Conservation (phyloP, 1,284 basidiomycete species). For the Crepidotus sp. region DNA sequence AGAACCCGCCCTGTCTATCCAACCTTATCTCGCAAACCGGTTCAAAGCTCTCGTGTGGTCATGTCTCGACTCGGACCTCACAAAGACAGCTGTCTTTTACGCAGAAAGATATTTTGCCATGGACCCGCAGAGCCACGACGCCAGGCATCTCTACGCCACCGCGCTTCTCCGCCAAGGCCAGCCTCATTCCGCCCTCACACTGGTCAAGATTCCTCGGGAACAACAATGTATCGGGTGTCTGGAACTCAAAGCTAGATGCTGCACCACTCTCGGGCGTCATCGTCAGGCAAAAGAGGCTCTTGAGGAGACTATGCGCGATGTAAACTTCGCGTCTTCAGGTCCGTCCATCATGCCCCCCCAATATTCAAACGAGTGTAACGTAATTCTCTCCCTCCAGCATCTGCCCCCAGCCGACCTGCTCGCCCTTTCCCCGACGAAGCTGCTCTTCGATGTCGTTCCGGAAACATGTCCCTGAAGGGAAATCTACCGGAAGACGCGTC, state of each 20-base stretch:
- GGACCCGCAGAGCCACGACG: constrained; percentile 65
- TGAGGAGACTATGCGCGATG: constrained; percentile 48
- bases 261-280: constrained; percentile 60
- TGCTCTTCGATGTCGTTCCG: constrained; percentile 59
- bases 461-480: constrained; percentile 62
- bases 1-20: constrained; percentile 10
- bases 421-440: constrained; percentile 57
- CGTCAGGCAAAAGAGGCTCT: constrained; percentile 64
- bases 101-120: constrained; percentile 70
- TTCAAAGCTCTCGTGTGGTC: constrained; percentile 65
- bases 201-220: constrained; percentile 54
- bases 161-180: constrained; percentile 67
- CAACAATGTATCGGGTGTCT: constrained; percentile 66
- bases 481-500: constrained; percentile 68
- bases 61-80: constrained; percentile 68
- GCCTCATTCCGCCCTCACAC: constrained; percentile 66
- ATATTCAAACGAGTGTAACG: constrained; percentile 12
- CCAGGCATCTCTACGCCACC: constrained; percentile 76
- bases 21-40: constrained; percentile 45
- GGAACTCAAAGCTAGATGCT: constrained; percentile 74
- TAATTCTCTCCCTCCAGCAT: constrained; percentile 32
- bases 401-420: constrained; percentile 40
- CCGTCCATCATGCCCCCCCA: constrained; percentile 22
- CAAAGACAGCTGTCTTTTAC: constrained; percentile 72
- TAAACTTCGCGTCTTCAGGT: constrained; percentile 47